Base-by-base conservation (phyloP, 306 rosid genomes). In the Castanea mollissima region DNA sequence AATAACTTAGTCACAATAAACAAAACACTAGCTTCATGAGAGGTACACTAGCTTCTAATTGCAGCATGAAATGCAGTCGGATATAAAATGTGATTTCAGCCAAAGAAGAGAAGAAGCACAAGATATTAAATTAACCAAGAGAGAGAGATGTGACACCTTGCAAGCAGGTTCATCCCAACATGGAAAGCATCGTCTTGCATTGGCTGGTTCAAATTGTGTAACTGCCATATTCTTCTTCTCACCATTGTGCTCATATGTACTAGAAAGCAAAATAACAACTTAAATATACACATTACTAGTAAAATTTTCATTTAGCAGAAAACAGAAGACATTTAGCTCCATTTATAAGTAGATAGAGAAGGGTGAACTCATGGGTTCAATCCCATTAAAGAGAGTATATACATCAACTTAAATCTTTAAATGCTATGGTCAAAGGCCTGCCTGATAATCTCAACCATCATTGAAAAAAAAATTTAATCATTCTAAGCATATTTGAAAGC, bases 121-220 rank as follows among this genome's bases (percentile, higher is more conserved):
- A 67, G 1, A 67, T 67, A 0, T 35, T 67, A 49, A 34, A 67
- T 19, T 12, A 67, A 21, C 52, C 18, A 34, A 56, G 21, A 68
- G 79, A 76, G 69, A 51, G 68, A 72, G 55, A 38, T 78, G 70
- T 51, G n/a, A 31, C 21, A 95, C 99, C 99, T 95, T 95, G 86
- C 87, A 91, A 74, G 97, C 97, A 67, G 99, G 99, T 78, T 95
- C 99, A 81, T 95, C 99, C 99, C 99, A 95, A 85, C 99, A 95
- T 18, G 99, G 99, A 84, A 95, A 95, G 86, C 99, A 95, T 75
- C 92, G 82, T 82, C 99, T 90, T 46, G 99, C 99, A 92, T 92
- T 95, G 82, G 89, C 97, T 11, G 99, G 97, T 82, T 95, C 97
- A 89, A 95, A 95, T 85, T 92, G 99, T 16, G 98, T 92, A 79